Percentiles rank a stretch among this genome's conserved stretches.
Conservation (phyloP, 2,329 filamentous ascomycete genomes). For the Cryphonectria nitschkei region DNA sequence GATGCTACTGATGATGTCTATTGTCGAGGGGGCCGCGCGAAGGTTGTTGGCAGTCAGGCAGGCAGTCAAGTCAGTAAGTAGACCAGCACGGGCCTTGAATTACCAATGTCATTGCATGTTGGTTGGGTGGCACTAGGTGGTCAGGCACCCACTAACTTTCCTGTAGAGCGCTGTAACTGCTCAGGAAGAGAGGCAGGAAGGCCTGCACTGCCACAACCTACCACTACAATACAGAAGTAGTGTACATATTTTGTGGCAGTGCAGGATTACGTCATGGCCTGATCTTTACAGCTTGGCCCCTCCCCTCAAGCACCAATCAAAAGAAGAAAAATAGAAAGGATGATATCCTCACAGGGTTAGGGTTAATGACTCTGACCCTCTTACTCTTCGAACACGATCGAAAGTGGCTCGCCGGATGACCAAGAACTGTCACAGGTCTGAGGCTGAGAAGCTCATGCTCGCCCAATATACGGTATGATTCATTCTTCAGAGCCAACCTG, state of each 20-base stretch:
- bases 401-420: slow-evolving; percentile 3
- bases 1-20: neutral
- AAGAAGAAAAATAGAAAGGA: neutral
- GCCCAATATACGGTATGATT: neutral
- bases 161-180: neutral
- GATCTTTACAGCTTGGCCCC: neutral
- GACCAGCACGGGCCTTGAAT: neutral
- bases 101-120: neutral
- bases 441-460: slow-evolving; percentile 8
- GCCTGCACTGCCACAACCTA: neutral
- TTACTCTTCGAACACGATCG: neutral
- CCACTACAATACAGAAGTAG: neutral
- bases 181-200: neutral
- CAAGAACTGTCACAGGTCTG: neutral
- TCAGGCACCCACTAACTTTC: neutral
- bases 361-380: neutral
- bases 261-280: neutral
- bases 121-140: neutral
- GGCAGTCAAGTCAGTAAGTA: neutral
- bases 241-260: neutral
- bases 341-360: neutral
- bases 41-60: neutral
- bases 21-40: neutral
- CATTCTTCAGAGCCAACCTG: neutral
- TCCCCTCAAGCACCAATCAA: neutral